Conservation (phyloP, 306 rosid species). For the Crotalaria pallida region DNA sequence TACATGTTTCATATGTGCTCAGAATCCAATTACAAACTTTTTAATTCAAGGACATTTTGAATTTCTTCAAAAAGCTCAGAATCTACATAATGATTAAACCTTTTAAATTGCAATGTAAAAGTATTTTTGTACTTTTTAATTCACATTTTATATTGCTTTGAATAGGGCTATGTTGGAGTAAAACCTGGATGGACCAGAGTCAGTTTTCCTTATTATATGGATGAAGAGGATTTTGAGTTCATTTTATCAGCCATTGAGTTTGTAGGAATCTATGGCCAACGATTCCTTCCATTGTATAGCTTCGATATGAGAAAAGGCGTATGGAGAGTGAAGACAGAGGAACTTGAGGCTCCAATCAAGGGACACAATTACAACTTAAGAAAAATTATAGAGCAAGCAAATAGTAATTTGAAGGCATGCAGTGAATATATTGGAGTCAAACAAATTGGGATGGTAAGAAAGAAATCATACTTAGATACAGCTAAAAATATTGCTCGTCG, state of each 20-base stretch:
- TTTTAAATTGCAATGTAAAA: too few relatives aligned
- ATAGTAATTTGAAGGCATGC: neutral
- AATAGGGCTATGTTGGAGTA: slow-evolving; percentile 63
- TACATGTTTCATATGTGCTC: too few relatives aligned
- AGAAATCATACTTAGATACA: slow-evolving; percentile 21
- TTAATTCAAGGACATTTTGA: too few relatives aligned
- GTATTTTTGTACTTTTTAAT: too few relatives aligned
- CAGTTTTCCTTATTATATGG: slow-evolving; percentile 81
- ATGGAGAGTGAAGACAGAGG: slow-evolving; percentile 51
- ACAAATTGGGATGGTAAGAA: slow-evolving; percentile 13
- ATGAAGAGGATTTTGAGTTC: slow-evolving; percentile 68
- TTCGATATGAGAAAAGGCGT: slow-evolving; percentile 54
- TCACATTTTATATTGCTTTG: neutral
- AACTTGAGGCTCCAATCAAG: slow-evolving; percentile 31
- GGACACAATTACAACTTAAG: slow-evolving; percentile 18
- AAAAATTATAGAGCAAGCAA: neutral
- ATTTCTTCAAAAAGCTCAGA: too few relatives aligned
- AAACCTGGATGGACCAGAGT: slow-evolving; percentile 93
- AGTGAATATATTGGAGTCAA: slow-evolving; percentile 4
- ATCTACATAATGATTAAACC: too few relatives aligned
- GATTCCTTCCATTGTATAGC: slow-evolving; percentile 60
- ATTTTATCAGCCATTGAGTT: slow-evolving; percentile 63
- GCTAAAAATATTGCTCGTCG: slow-evolving; percentile 45
- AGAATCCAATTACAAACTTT: too few relatives aligned
- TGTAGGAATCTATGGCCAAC: slow-evolving; percentile 69